Conservation (phyloP, 1,139 yeast species). For the Groenewaldozyma auringiensis region DNA sequence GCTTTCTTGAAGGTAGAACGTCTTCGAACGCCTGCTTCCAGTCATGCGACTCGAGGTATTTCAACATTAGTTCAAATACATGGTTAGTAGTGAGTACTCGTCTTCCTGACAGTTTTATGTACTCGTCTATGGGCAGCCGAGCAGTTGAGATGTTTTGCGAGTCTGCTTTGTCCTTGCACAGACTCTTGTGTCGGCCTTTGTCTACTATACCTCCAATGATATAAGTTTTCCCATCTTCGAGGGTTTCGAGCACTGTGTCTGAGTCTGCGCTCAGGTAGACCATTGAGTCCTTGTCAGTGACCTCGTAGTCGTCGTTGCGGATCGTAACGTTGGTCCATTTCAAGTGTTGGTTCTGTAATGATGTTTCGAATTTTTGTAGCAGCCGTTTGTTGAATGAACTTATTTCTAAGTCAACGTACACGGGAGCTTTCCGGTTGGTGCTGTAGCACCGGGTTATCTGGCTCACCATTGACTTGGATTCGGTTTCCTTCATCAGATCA, state of each 20-base stretch:
- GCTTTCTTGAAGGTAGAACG: slow-evolving; percentile 76
- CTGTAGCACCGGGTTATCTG: slow-evolving; percentile 82
- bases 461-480: slow-evolving; percentile 65
- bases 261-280: slow-evolving; percentile 87
- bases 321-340: slow-evolving; percentile 56
- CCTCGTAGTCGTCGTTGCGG: slow-evolving; percentile 39
- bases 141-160: slow-evolving; percentile 64
- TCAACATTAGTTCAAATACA: slow-evolving; percentile 76
- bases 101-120: slow-evolving; percentile 73
- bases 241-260: slow-evolving; percentile 50
- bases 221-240: slow-evolving; percentile 67
- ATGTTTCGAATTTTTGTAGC: slow-evolving; percentile 58
- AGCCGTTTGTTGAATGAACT: slow-evolving; percentile 62
- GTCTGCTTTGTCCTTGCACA: slow-evolving; percentile 79
- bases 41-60: slow-evolving; percentile 69
- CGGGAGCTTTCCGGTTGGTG: slow-evolving; percentile 55
- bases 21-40: slow-evolving; percentile 85
- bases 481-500: slow-evolving; percentile 72
- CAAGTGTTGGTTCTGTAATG: slow-evolving; percentile 47
- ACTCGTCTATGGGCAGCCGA: slow-evolving; percentile 81
- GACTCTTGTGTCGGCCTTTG: slow-evolving; percentile 78
- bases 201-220: slow-evolving; percentile 95
- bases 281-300: slow-evolving; percentile 36
- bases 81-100: slow-evolving; percentile 90
- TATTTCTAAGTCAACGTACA: slow-evolving; percentile 53